A percentile compares a stretch with the other conserved stretches of the same genome.
These are phyloP conservation scores for Pseudocercospora musae DNA, from an alignment of 2,329 filamentous ascomycete species.

Conservation along the genomic window DNA sequence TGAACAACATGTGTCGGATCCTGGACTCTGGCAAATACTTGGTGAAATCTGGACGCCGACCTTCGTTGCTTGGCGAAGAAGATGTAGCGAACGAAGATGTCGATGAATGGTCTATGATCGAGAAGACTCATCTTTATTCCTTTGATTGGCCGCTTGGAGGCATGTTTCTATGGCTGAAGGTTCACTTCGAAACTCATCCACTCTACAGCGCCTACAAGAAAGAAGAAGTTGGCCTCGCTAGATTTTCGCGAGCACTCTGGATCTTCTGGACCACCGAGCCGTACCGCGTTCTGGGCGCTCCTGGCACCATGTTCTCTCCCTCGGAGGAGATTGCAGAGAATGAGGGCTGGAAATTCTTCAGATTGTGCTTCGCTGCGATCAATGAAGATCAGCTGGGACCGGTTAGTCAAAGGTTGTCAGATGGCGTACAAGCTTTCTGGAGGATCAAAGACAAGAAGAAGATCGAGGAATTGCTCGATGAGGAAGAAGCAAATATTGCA, in stretches of 20 bases:
- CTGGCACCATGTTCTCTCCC: slow-evolving; percentile 71
- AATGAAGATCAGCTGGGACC: slow-evolving; percentile 64
- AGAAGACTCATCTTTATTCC: slow-evolving; percentile 69
- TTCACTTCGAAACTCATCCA: slow-evolving; percentile 71
- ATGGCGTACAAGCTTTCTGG: slow-evolving; percentile 73
- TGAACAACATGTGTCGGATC: slow-evolving; percentile 72
- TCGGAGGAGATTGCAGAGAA: slow-evolving; percentile 56
- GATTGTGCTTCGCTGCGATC: slow-evolving; percentile 83
- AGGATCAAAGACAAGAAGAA: slow-evolving; percentile 63
- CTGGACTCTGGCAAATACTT: slow-evolving; percentile 67
- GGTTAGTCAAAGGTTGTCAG: slow-evolving; percentile 62
- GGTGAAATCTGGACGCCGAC: slow-evolving; percentile 58
- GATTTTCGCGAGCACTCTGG: slow-evolving; percentile 66
- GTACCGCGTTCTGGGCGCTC: slow-evolving; percentile 65
- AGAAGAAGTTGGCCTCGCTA: slow-evolving; percentile 42
- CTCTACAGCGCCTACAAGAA: slow-evolving; percentile 55
- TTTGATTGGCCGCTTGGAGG: slow-evolving; percentile 80
- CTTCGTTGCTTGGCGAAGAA: slow-evolving; percentile 30
- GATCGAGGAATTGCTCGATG: slow-evolving; percentile 60
- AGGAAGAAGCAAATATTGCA: slow-evolving; percentile 29
- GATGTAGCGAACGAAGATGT: slow-evolving; percentile 34
- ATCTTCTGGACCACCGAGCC: slow-evolving; percentile 67
- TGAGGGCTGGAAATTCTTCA: slow-evolving; percentile 67
- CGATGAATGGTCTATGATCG: slow-evolving; percentile 70
- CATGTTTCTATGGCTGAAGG: slow-evolving; percentile 85